Evolutionary conservation across 2,329 filamentous ascomycete species (phyloP), one percentile per base, ranked within the genome.

Genomic region (Golovinomyces cichoracearum): DNA sequence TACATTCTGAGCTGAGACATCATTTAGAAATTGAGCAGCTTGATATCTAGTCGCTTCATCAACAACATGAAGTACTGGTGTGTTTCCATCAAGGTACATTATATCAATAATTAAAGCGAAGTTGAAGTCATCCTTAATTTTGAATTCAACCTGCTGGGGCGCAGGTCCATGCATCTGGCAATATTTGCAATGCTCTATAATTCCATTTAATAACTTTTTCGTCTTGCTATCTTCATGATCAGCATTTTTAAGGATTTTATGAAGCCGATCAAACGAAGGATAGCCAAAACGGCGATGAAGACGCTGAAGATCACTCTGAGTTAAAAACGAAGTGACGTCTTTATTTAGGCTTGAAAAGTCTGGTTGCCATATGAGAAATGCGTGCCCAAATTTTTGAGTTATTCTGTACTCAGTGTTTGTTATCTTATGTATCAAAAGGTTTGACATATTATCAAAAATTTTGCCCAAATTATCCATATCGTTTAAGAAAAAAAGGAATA

Each of bases 31-130:
- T 49, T 40, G 40, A n/a, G 15, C 42, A 17, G 38, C 27, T 44
- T 49, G 41, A 22, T 22, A 50, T 40, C 17, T 46, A 12, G 27
- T 50, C n/a, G 9, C 21, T 41, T 49, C 47, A 44, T 51, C 23
- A n/a, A 51, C 21, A 31, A 49, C 17, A 45, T 49, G 35, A 27
- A 51, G 7, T 4, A 51, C 33, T 22, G 41, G 35, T 22, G 9
- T 44, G 15, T 47, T 46, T 10, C 42, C 35, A 3, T 46, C 27
- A 17, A 49, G 44, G 33, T 49, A 51, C 27, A 48, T 42, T 21
- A 49, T 45, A 46, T 51, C 21, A 21, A 51, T 26, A 22, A 48
- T 41, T n/a, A 51, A 26, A 17, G 49, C 13, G 15, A 44, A 48
- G n/a, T 50, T 50, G 21, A 50, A 50, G 9, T 48, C 27, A 10